Evolutionary conservation across 768 basidiomycete genomes (phyloP).

Genomic region (Boletus sp.): DNA sequence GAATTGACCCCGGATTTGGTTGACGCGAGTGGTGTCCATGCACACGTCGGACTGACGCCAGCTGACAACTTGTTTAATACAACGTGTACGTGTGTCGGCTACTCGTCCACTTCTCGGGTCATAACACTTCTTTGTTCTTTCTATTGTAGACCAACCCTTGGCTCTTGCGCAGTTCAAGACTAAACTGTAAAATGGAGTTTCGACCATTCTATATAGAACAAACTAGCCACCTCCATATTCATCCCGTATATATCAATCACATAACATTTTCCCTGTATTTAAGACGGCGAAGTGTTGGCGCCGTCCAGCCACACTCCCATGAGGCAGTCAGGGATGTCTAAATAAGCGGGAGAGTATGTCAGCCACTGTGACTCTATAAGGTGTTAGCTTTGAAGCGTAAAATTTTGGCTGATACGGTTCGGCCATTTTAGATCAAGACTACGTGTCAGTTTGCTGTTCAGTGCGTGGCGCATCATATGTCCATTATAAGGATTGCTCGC

Average conservation of each 20-base stretch:
- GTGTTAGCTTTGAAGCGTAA: background rate
- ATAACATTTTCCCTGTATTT: background rate
- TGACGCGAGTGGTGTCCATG: conserved; percentile 51
- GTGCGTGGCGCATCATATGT: background rate
- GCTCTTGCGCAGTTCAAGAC: conserved; percentile 28
- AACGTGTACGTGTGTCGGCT: conserved; percentile 29
- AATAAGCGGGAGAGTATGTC: background rate
- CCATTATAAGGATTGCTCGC: background rate
- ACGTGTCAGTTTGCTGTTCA: background rate
- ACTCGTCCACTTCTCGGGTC: background rate
- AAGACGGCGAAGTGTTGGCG: background rate
- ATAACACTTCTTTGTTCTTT: background rate
- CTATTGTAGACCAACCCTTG: conserved; percentile 31
- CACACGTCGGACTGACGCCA: conserved; percentile 29
- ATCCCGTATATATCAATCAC: background rate
- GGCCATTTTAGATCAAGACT: too few relatives aligned
- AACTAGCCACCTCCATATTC: background rate
- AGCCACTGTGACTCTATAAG: background rate
- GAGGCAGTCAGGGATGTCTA: background rate
- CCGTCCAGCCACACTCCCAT: background rate
- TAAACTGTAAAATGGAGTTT: conserved; percentile 8
- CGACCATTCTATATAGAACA: background rate
- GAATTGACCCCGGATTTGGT: conserved; percentile 87
- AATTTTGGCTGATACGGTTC: too few relatives aligned
- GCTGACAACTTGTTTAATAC: conserved; percentile 30